Evolutionary conservation across 495 filamentous ascomycete genomes (phyloP), one percentile per base, ranked within the genome.

Genomic region (Lophium mytilinum): DNA sequence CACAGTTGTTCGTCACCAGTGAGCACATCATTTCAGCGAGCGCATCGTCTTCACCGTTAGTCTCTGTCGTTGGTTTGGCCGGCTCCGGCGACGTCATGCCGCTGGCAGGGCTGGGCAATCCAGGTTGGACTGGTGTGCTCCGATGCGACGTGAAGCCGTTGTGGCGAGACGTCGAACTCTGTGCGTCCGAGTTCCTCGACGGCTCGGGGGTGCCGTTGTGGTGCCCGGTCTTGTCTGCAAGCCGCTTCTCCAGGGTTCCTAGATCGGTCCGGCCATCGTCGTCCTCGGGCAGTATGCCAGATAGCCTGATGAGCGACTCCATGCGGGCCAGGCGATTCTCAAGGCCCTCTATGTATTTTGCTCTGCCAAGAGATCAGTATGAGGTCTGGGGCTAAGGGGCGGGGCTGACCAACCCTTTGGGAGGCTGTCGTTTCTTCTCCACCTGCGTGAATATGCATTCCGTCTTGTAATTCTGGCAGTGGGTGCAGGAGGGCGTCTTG

Each of bases 1-100:
- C 93, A 60, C 84, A 87, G 63, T 95, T 94, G 58, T 96, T 97
- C 7, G 93, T 98, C n/a, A 98, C 92, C 40, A 98, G 74, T 1
- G 90, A 95, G 70, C 93, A 96, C 93, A 98, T 97, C 87, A 96
- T 95, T 72, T 98, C 93, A 9, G 93, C 95, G 58, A 98, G 68
- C 0, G 83, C 86, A 66, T 94, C 92, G 7, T 95, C 91, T 64
- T 95, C 88, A 41, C 80, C 79, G 59, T 88, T 84, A 0, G 54
- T 53, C 47, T 39, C 48, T 40, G 75, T 47, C 47, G 46, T 41
- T 30, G 6, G 2, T 11, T 50, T 48, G 4, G 46, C 39, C 50
- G 83, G 83, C 52, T 77, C 80, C 15, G 80, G 75, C 4, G 86
- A 86, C 6, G 83, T 78, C 46, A 81, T 71, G 30, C 52, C 61